Evolutionary conservation across 2,329 filamentous ascomycete species (phyloP), one percentile per base, ranked within the genome.

Genomic region (Xylariomycetidae sp.): DNA sequence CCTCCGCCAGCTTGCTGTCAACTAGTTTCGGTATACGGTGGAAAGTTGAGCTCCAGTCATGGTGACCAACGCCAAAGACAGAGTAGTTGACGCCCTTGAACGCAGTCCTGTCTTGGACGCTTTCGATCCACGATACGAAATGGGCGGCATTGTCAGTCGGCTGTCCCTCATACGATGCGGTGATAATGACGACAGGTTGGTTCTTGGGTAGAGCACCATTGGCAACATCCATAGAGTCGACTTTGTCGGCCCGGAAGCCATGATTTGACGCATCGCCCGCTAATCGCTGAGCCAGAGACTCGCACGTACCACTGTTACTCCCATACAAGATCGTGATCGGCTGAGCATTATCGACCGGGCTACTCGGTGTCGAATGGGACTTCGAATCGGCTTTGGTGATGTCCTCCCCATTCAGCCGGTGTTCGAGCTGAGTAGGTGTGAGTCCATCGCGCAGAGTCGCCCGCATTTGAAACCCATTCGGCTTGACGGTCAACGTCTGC

Each of bases 271-370:
- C 81, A 48, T 78, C 72, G 7, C 69, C 64, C 1, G 78, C 79
- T 9, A 88, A 54, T 17, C 73, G 66, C 41, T 81, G 72, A 1
- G 83, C 78, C 28, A 88, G 67, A 2, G 77, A 68, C 55, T 88
- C 80, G 53, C 84, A 88, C 2, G 84, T 88, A 1, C 84, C 84
- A 2, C 77, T 79, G 51, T 87, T 86, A 13, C 80, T 84, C 3
- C 85, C 85, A 49, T 85, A 88, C 27, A 80, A 72, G 14, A 89
- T 72, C n/a, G 72, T 72, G 43, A 89, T 56, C 0, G 67, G 69
- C 37, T 64, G 65, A 15, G 58, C 59, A 10, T 38, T 33, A 28
- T 20, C 25, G 8, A 25, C 11, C n/a, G n/a, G n/a, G n/a, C n/a
- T n/a, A 11, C 27, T 15, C 14, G 26, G 25, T n/a, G 43, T 31